Evolutionary conservation across 768 basidiomycete species (phyloP).

Genomic region (Erythrobasidium yunnanense): DNA sequence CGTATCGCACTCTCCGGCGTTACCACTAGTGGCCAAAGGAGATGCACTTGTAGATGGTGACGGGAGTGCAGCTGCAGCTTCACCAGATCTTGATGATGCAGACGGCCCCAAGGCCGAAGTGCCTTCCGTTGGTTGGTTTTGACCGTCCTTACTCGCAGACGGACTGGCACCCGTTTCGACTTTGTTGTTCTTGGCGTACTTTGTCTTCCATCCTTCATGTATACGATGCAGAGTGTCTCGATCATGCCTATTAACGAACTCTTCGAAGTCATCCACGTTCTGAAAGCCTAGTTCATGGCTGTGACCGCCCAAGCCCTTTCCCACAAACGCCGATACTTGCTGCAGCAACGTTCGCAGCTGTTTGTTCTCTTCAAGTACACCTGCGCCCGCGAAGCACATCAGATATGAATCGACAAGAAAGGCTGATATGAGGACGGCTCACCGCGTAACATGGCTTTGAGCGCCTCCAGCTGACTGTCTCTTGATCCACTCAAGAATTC

Average conservation of each 20-base stretch:
- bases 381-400: background rate
- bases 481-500: conserved; percentile 15
- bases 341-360: conserved; percentile 18
- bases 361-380: conserved; percentile 23
- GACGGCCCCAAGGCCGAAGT: too few species aligned
- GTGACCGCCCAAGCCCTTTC: background rate
- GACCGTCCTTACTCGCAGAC: too few species aligned
- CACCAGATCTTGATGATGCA: too few species aligned
- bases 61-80: too few species aligned
- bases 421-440: background rate
- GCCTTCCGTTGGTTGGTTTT: too few species aligned
- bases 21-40: too few species aligned
- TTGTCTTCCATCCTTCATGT: conserved; percentile 16
- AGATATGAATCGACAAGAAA: background rate
- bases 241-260: conserved; percentile 6
- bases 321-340: conserved; percentile 3
- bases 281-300: conserved; percentile 13
- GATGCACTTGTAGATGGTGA: too few species aligned
- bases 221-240: conserved; percentile 1
- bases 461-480: conserved; percentile 19
- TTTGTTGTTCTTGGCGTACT: background rate
- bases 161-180: background rate
- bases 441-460: conserved; percentile 19
- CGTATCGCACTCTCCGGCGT: too few species aligned
- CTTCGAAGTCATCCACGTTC: background rate